These are phyloP conservation scores for Ophiostoma sp. DNA, from an alignment of 2,329 filamentous ascomycete species.

Conservation along the genomic window DNA sequence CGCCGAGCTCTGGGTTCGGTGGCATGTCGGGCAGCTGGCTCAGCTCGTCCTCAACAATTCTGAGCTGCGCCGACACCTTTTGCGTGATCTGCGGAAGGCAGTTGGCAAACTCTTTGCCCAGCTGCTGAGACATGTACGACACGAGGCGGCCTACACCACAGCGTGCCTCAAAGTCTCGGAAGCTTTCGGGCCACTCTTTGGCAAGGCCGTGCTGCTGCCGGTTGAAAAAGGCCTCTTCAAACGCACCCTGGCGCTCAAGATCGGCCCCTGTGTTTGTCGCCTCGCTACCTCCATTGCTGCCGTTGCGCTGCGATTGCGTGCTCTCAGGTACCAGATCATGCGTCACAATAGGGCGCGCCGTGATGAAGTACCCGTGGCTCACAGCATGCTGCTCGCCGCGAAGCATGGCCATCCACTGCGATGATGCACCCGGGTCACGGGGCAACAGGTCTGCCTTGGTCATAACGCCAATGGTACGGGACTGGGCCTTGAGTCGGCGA, in stretches of 20 bases:
- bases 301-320: conserved; percentile 13
- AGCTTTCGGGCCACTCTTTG: conserved; percentile 44
- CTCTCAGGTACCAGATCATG: conserved; percentile 19
- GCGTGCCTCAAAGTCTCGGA: conserved; percentile 43
- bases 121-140: conserved; percentile 46
- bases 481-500: conserved; percentile 48
- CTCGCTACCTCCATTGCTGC: background rate
- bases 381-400: conserved; percentile 55
- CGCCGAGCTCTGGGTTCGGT: conserved; percentile 58
- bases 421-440: conserved; percentile 39
- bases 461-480: conserved; percentile 66
- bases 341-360: conserved; percentile 53
- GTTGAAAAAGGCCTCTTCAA: conserved; percentile 51
- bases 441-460: conserved; percentile 77
- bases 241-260: conserved; percentile 47
- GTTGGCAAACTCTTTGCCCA: conserved; percentile 50
- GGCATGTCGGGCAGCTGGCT: conserved; percentile 60
- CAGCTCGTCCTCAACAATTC: conserved; percentile 51
- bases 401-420: conserved; percentile 61
- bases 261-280: conserved; percentile 36
- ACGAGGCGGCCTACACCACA: conserved; percentile 52
- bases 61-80: conserved; percentile 47
- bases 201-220: conserved; percentile 28
- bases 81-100: conserved; percentile 42
- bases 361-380: conserved; percentile 72